Evolutionary conservation across 1,139 yeast genomes (phyloP).

Genomic region (Pichia sp.): DNA sequence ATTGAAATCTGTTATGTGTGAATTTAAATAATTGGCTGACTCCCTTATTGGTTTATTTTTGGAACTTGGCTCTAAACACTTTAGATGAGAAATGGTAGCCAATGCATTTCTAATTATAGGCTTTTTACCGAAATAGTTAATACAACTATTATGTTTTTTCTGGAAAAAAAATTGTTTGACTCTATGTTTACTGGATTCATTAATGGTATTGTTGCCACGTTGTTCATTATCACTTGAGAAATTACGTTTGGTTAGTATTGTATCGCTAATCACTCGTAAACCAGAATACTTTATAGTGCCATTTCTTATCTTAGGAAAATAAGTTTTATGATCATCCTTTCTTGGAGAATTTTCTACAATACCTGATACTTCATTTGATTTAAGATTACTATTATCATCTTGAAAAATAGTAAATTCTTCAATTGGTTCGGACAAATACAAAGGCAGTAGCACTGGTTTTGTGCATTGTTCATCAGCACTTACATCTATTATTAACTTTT

Average conservation of each 20-base stretch:
- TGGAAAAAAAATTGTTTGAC: neutral
- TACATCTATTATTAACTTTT: neutral
- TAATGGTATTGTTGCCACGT: neutral
- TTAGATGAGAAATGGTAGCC: neutral
- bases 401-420: neutral
- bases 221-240: slow-evolving; percentile 5
- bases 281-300: neutral
- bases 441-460: neutral
- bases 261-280: slow-evolving; percentile 2
- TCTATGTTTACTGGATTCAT: neutral
- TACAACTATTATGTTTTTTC: neutral
- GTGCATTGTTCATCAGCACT: neutral
- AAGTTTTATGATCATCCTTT: neutral
- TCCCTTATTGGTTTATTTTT: neutral
- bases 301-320: neutral
- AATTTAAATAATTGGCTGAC: rapidly evolving
- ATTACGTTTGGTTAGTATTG: slow-evolving; percentile 1
- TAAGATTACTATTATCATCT: neutral
- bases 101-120: neutral
- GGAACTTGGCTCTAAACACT: neutral
- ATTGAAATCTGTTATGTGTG: neutral
- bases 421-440: neutral
- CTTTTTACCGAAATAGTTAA: neutral
- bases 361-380: neutral
- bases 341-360: neutral